Base-by-base conservation (phyloP, 257 asterid genomes). In the Penstemon barbatus region DNA sequence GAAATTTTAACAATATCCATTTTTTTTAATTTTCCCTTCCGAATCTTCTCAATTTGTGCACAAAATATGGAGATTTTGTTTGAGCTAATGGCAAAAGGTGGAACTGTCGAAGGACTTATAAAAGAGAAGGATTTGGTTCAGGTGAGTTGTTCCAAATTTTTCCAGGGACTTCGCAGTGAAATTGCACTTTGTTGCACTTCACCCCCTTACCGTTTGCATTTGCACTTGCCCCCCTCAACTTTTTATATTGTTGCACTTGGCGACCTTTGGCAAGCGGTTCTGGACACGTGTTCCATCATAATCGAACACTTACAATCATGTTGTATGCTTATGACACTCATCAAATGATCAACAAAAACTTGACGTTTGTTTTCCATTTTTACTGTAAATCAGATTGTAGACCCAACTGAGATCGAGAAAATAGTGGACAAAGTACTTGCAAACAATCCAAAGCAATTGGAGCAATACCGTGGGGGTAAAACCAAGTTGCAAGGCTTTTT, bases 61-160 rank as follows among this genome's bases (percentile, higher is more conserved):
- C 61, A 64, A 70, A 52, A 59, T 65, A 25, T 81, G 79, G 87
- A 93, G 99, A 89, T 91, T 73, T 66, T 94, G 71, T 83, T 94
- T 42, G 99, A 89, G 86, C 83, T 94, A 49, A 80, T 94, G 88
- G 85, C 87, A 63, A 87, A 87, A 62, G 97, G 97, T 71, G 99
- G 99, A 74, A 91, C 96, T 8, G 97, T 90, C 63, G 79, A 89
- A 77, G 96, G 96, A 36, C 70, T 93, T 76, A 89, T 94, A 74
- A 80, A 90, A 81, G 97, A 91, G 74, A 94, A 91, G 83, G 89
- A 86, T 77, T 80, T 94, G 83, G 95, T 94, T 79, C 99, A 93
- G 97, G 99, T 78, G 79, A 83, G 88, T 85, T 46, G 50, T 60
- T 71, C 60, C 69, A 36, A 63, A 25, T 25, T 25, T 25, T 25